Percentiles rank a stretch among this genome's conserved stretches.
phyloP scores from a whole-genome alignment of 2,329 filamentous ascomycete species.

The Fusarium foetens region DNA sequence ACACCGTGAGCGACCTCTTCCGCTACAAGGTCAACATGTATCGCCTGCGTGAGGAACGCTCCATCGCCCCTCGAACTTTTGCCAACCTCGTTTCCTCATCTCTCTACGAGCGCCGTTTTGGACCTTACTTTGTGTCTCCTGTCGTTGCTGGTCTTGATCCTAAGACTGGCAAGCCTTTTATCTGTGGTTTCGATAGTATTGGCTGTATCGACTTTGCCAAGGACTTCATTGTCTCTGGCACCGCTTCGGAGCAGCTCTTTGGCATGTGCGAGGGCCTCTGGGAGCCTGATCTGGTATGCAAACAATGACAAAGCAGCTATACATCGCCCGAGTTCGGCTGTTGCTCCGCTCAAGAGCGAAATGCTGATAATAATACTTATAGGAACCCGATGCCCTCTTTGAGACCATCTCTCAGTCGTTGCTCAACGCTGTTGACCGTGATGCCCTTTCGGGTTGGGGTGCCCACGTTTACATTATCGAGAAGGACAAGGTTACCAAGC shows the following conservation, averaged over 20 bases:
- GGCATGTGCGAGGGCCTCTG: conserved; percentile 98
- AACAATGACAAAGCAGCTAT: not conserved
- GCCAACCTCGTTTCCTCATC: conserved; percentile 93
- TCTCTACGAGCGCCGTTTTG: conserved; percentile 95
- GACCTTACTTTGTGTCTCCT: conserved; percentile 94
- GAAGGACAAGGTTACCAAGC: conserved; percentile 99
- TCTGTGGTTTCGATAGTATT: conserved; percentile 99
- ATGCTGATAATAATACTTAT: conserved; percentile 27
- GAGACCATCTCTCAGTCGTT: conserved; percentile 98
- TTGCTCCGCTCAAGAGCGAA: not conserved
- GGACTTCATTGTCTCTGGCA: conserved; percentile 98
- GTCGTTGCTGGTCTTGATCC: conserved; percentile 95
- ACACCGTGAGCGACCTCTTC: conserved; percentile 95
- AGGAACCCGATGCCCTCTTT: conserved; percentile 91
- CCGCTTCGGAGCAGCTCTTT: conserved; percentile 96
- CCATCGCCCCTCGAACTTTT: conserved; percentile 94
- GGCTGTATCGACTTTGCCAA: conserved; percentile 99
- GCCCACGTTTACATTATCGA: conserved; percentile 99
- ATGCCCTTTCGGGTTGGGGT: conserved; percentile 97
- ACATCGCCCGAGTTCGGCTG: not conserved
- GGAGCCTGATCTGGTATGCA: conserved; percentile 92
- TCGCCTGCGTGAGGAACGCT: conserved; percentile 95
- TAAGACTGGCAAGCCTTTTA: conserved; percentile 94
- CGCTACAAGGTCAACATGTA: conserved; percentile 99
- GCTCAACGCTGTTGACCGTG: conserved; percentile 94